Evolutionary conservation across 2,329 filamentous ascomycete species (phyloP).

Genomic region (Metarhizium robertsii): DNA sequence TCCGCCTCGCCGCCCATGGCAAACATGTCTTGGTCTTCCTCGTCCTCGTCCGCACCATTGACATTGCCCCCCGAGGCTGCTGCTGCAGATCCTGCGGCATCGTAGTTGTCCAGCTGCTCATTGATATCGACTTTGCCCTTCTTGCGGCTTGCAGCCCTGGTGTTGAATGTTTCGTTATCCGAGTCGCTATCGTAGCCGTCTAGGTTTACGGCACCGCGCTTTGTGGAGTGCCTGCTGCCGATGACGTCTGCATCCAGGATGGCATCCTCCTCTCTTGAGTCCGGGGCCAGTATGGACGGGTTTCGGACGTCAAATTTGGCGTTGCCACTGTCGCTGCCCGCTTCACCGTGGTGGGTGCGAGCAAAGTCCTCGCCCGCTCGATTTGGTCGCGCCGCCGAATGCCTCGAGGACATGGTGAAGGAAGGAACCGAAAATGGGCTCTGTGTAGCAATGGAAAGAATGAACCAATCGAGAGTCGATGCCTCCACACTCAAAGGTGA

Average conservation of each 20-base stretch:
- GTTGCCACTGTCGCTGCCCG: conserved; percentile 52
- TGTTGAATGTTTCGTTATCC: conserved; percentile 79
- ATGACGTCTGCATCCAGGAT: conserved; percentile 90
- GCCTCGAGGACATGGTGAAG: conserved; percentile 13
- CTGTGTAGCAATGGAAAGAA: background rate
- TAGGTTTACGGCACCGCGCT: conserved; percentile 89
- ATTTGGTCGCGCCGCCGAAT: conserved; percentile 58
- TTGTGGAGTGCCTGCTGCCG: conserved; percentile 66
- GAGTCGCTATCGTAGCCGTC: conserved; percentile 97
- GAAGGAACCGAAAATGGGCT: background rate
- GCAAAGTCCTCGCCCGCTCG: conserved; percentile 74
- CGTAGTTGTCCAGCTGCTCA: conserved; percentile 46
- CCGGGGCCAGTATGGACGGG: conserved; percentile 80
- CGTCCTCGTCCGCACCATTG: conserved; percentile 33
- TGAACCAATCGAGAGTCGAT: background rate
- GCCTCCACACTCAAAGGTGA: background rate
- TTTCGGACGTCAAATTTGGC: conserved; percentile 92
- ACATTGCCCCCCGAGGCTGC: conserved; percentile 18
- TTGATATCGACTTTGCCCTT: conserved; percentile 39
- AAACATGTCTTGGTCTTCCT: conserved; percentile 79
- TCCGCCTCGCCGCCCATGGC: conserved; percentile 49
- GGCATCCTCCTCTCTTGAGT: conserved; percentile 60
- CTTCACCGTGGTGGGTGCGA: conserved; percentile 58
- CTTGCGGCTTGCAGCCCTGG: conserved; percentile 53
- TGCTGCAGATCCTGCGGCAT: conserved; percentile 32